Conservation (phyloP, 176 grass and related monocot genomes). For the Lolium multiflorum region DNA sequence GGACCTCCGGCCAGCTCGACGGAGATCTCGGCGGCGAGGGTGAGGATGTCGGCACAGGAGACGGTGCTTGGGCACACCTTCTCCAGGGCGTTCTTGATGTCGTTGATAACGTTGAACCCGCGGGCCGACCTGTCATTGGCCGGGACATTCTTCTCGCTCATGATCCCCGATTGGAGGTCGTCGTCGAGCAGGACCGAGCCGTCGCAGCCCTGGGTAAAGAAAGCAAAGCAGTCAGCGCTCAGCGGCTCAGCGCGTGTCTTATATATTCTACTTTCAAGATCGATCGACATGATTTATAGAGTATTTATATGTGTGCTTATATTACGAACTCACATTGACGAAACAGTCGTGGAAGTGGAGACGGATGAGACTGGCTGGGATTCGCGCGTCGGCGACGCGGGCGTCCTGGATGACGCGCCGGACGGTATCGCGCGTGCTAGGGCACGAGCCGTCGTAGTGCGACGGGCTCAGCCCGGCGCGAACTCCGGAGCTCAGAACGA, state of each 20-base stretch:
- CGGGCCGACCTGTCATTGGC: conserved; percentile 25
- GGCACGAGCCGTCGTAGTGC: conserved; percentile 42
- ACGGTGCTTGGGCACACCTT: conserved; percentile 13
- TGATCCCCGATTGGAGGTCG: neutral
- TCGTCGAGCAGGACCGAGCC: conserved; percentile 10
- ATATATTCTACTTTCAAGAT: neutral
- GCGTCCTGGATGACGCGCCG: conserved; percentile 39
- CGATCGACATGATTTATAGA: no score
- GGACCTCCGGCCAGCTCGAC: conserved; percentile 41
- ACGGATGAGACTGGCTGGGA: conserved; percentile 24
- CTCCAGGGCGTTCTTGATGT: conserved; percentile 39
- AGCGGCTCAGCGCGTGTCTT: no score
- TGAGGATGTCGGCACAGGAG: conserved; percentile 44
- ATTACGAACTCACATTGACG: conserved; percentile 31
- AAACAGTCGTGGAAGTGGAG: conserved; percentile 59
- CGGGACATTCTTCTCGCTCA: conserved; percentile 31
- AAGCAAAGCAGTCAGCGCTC: no score
- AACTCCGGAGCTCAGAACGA: no score
- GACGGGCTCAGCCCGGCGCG: neutral
- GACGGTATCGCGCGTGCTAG: neutral
- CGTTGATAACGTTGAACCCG: conserved; percentile 37
- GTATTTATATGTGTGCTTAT: no score
- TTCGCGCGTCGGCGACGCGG: neutral
- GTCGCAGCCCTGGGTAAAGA: conserved; percentile 24
- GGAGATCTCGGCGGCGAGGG: conserved; percentile 4